Evolutionary conservation across 371 early-diverging fungal genomes (phyloP), one percentile per base, ranked within the genome.

Genomic region (Caulochytrium protostelioides): DNA sequence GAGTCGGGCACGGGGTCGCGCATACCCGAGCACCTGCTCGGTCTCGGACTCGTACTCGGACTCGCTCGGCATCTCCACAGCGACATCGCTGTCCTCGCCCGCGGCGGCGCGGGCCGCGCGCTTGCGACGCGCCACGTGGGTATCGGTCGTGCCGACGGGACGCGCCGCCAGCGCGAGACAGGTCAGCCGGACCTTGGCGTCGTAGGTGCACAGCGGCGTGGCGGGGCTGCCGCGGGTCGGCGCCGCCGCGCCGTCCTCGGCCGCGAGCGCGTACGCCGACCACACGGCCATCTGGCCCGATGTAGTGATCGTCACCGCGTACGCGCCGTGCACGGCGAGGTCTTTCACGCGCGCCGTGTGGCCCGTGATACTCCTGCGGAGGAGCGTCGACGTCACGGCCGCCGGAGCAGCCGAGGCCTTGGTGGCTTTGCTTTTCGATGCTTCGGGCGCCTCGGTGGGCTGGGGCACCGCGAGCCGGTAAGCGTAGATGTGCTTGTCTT

Each of bases 321-420:
- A n/a, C n/a, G n/a, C n/a, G n/a, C n/a, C n/a, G n/a, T n/a, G 10
- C 10, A 14, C 25, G 12, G 24, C 17, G 7, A 58, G 4, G 32
- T 55, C 58, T 30, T 62, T 62, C 23, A 58, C 36, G 19, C 58
- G 40, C 15, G 44, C 30, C 0, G 17, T 30, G 44, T 62, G 59
- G 6, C 48, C 47, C 0, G 58, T 26, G 12, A 28, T 22, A 43
- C 47, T 50, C 15, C 41, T 24, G 28, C 35, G 36, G n/a, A 47
- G n/a, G 3, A 34, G 19, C 15, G 22, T 19, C 4, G 47, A 43
- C 10, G 29, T 38, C n/a, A 20, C 13, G 14, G 27, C 16, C 19
- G 34, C 28, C 43, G 28, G 44, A 3, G 47, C 40, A 10, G 36
- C 35, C 1, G 55, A 26, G 10, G 34, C 34, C 29, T 41, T 39